Evolutionary conservation across 768 basidiomycete species (phyloP).

Genomic region (Sporobolomyces phaffii): DNA sequence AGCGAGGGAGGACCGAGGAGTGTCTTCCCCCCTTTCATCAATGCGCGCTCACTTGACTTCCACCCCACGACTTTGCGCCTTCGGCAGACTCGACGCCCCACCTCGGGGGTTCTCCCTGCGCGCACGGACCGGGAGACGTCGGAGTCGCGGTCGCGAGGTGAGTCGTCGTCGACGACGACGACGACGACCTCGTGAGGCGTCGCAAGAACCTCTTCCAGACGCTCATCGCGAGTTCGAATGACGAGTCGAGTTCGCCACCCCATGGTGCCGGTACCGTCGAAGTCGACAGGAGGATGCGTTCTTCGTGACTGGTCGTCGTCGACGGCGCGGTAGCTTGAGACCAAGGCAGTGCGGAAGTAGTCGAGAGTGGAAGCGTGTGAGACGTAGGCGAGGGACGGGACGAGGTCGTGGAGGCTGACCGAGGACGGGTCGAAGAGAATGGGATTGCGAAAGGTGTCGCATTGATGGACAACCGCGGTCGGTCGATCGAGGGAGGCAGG

Average conservation of each 20-base stretch:
- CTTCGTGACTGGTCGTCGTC: not conserved
- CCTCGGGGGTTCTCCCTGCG: no score
- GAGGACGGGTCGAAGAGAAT: not conserved
- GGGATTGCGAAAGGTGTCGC: not conserved
- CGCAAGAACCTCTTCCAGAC: constrained; percentile 15
- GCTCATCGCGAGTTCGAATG: constrained; percentile 16
- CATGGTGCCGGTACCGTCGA: not conserved
- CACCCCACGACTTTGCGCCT: no score
- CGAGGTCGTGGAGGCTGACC: not conserved
- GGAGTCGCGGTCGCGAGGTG: no score
- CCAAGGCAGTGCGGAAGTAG: not conserved
- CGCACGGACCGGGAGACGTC: no score
- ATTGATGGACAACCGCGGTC: not conserved
- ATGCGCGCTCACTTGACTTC: no score
- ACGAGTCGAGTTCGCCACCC: constrained; percentile 9
- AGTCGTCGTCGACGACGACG: not conserved
- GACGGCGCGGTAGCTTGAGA: not conserved
- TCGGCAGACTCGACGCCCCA: no score
- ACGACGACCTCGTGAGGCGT: not conserved
- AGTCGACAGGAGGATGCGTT: not conserved
- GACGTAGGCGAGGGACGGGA: not conserved
- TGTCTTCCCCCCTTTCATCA: no score
- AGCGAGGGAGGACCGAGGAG: no score
- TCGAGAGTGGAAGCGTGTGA: not conserved
- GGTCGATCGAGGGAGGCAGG: not conserved